Base-by-base conservation (phyloP, 495 filamentous ascomycete genomes). In the Jackrogersella multiformis region DNA sequence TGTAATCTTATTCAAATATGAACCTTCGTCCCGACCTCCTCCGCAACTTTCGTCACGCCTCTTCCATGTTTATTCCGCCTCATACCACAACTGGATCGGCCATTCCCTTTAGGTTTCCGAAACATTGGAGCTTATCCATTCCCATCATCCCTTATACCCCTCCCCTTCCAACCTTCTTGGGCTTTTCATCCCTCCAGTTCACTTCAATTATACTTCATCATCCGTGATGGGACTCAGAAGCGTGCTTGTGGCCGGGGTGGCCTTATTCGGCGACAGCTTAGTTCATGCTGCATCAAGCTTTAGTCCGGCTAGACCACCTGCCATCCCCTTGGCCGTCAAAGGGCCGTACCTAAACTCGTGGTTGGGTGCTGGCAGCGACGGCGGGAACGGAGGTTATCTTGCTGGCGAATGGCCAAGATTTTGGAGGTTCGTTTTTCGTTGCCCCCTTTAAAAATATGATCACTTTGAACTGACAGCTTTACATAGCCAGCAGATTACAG, bases 331-430 rank as follows among this genome's bases (percentile, higher is more conserved):
- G 54, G 88, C 88, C 53, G 92, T 96, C 39, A 86, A 91, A 46
- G 92, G 88, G 54, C 92, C 92, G 21, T 96, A 96, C 75, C 81
- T 95, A 2, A 94, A 89, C 69, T 88, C 90, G 1, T 93, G 91
- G 89, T 74, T 84, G 13, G 82, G 90, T 77, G 91, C 87, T 79
- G 88, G 24, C 76, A 81, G 44, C 85, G 89, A 59, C 89, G 91
- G 90, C 73, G 82, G 52, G 81, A 85, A 83, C 88, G 90, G 91
- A 84, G 92, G 62, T 85, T 91, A 76, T 89, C 92, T 82, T 30
- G 73, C 77, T 88, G 90, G 81, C 85, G 84, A 46, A 84, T 81
- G 91, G 68, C 82, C 89, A 70, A 83, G 81, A 69, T 85, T 87
- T 63, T 76, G 77, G 72, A 65, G 49, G 66, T 73, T 9, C 9